These are phyloP conservation scores for Flaveria floridana DNA, from an alignment of 140 eudicot genomes.

Conservation along the genomic window DNA sequence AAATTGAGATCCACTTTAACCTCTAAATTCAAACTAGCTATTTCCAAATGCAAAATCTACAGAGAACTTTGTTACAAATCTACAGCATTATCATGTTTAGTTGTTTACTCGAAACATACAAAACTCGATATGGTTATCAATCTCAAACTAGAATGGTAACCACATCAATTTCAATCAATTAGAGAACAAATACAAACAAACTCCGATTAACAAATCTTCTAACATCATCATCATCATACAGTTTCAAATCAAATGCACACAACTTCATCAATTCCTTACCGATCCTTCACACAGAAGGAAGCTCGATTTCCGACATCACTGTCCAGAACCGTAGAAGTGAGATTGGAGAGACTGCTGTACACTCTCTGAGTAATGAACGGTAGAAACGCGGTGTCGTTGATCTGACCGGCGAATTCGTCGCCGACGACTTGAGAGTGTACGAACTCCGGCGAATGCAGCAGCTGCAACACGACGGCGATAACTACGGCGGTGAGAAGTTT, in stretches of 20 bases:
- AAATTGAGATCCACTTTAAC: conserved; percentile 7
- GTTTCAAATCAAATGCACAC: conserved; percentile 1
- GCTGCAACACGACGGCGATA: conserved; percentile 15
- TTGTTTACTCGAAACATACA: not conserved
- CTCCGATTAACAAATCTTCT: not conserved
- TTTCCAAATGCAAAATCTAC: not conserved
- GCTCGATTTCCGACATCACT: conserved; percentile 44
- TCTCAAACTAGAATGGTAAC: not conserved
- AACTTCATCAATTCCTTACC: conserved; percentile 42
- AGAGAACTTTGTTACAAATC: not conserved
- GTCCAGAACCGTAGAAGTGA: conserved; percentile 47
- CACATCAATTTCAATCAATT: too few relatives aligned
- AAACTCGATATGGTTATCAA: not conserved
- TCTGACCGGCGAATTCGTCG: conserved; percentile 43
- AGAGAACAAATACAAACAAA: too few relatives aligned
- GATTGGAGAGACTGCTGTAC: conserved; percentile 47
- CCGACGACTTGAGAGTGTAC: conserved; percentile 47
- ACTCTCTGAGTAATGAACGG: conserved; percentile 48
- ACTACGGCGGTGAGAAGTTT: conserved; percentile 31
- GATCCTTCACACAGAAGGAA: conserved; percentile 58
- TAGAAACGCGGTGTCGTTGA: conserved; percentile 48
- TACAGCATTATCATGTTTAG: not conserved
- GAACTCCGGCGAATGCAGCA: conserved; percentile 35
- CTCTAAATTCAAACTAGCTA: conserved; percentile 10
- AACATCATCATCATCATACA: not conserved